Base-by-base conservation (phyloP, 805 yeast species). In the Candida pini region DNA sequence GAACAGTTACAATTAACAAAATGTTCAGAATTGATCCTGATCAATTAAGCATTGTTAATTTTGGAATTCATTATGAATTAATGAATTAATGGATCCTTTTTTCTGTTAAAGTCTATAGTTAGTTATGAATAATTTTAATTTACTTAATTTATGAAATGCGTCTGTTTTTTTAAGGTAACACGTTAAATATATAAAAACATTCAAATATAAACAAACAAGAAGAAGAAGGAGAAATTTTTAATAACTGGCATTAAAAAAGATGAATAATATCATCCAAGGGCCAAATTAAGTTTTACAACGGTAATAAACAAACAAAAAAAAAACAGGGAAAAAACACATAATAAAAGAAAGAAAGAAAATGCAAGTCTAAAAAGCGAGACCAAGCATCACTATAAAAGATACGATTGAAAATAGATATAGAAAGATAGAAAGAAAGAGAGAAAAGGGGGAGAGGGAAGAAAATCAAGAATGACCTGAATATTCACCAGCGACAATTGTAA, bases 1-100 rank as follows among this genome's bases (percentile, higher is more conserved):
- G 73, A 48, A 71, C 82, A 0, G 70, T 81, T 4, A 75, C 78
- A 2, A 76, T 84, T 8, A 78, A 78, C 39, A 76, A 76, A 47
- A 64, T 71, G 6, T 68, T 73, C 3, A 60, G 62, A 23, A 70
- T 83, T 16, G 78, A 80, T 53, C 85, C 86, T 2, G 47, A 45
- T 25, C 30, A 48, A 24, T 38, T 36, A 22, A 33, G 9, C 18
- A 18, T n/a, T 16, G 26, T 10, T 5, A 14, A 15, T 13, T 13
- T 13, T 7, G 25, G 25, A 4, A 5, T 13, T 12, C 25, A 12
- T 7, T 5, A 22, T 12, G 8, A 22, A 22, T n/a, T n/a, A 20
- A 20, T 20, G 23, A 8, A 20, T 20, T 8, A 20, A 8, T 20
- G 8, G 23, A 8, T 20, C 10, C 10, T 20, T 10, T 22, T 7